Conservation (phyloP, 495 filamentous ascomycete genomes). For the Hypomontagnella submonticulosa region DNA sequence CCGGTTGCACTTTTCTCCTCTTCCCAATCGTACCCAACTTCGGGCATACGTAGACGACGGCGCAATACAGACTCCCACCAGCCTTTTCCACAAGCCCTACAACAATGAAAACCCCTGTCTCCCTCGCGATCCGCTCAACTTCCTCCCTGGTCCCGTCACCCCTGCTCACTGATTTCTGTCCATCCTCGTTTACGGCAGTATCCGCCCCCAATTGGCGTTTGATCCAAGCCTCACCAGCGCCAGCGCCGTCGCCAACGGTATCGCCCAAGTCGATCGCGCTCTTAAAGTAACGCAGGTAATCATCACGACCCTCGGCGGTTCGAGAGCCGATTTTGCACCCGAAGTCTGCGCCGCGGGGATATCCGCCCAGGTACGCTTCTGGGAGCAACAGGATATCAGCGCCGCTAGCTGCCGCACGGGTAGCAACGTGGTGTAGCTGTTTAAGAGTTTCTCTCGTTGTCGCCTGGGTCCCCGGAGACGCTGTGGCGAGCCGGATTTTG, state of each 20-base stretch:
- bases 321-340: slow-evolving; percentile 78
- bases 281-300: slow-evolving; percentile 85
- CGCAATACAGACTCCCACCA: slow-evolving; percentile 87
- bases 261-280: slow-evolving; percentile 87
- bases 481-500: slow-evolving; percentile 75
- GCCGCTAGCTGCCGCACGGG: slow-evolving; percentile 59
- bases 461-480: slow-evolving; percentile 77
- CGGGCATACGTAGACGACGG: slow-evolving; percentile 85
- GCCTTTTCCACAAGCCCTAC: slow-evolving; percentile 81
- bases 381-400: slow-evolving; percentile 88
- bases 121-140: slow-evolving; percentile 76
- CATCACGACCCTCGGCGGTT: slow-evolving; percentile 75
- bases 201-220: slow-evolving; percentile 66
- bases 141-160: slow-evolving; percentile 90
- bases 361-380: slow-evolving; percentile 93
- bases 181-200: slow-evolving; percentile 53
- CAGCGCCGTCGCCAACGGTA: slow-evolving; percentile 69
- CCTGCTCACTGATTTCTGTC: slow-evolving; percentile 56
- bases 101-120: slow-evolving; percentile 83
- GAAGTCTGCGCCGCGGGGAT: slow-evolving; percentile 85
- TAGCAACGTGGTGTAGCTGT: slow-evolving; percentile 68
- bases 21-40: slow-evolving; percentile 78
- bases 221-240: slow-evolving; percentile 80
- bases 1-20: slow-evolving; percentile 93
- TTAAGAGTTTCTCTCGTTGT: slow-evolving; percentile 73